Percentiles rank a stretch among this genome's conserved stretches.
Evolutionary conservation across 192 early-diverging fungal species (phyloP).

Genomic region (Coemansia sp.): DNA sequence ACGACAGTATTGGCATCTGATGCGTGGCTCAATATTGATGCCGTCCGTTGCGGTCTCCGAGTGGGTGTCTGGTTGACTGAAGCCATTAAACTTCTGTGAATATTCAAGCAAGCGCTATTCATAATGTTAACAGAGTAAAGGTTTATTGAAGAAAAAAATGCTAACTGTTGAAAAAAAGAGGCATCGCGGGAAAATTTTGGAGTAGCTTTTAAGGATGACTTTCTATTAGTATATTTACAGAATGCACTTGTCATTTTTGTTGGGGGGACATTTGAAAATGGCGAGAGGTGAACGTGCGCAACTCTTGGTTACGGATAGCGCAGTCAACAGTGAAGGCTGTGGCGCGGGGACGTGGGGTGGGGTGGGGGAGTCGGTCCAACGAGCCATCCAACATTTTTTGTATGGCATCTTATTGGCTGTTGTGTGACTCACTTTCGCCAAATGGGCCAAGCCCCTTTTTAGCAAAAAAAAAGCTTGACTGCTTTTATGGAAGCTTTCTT

Average conservation of each 20-base stretch:
- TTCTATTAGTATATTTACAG: background rate
- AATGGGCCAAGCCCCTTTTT: background rate
- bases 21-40: conserved; percentile 4
- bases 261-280: background rate
- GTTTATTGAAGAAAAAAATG: background rate
- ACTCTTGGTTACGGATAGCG: conserved; percentile 1
- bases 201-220: background rate
- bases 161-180: background rate
- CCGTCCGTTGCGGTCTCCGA: conserved; percentile 1
- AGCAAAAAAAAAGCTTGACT: background rate
- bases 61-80: background rate
- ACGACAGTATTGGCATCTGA: conserved; percentile 17
- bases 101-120: background rate
- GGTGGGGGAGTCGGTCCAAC: background rate
- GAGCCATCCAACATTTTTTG: background rate
- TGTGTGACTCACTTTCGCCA: background rate
- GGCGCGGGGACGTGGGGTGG: background rate
- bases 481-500: background rate
- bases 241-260: background rate
- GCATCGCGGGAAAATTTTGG: too few relatives aligned
- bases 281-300: background rate
- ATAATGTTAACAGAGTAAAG: background rate
- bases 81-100: background rate
- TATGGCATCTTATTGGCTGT: background rate
- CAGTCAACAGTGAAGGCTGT: background rate